Base-by-base conservation (phyloP, 768 basidiomycete species). In the Boletus subparvulus region DNA sequence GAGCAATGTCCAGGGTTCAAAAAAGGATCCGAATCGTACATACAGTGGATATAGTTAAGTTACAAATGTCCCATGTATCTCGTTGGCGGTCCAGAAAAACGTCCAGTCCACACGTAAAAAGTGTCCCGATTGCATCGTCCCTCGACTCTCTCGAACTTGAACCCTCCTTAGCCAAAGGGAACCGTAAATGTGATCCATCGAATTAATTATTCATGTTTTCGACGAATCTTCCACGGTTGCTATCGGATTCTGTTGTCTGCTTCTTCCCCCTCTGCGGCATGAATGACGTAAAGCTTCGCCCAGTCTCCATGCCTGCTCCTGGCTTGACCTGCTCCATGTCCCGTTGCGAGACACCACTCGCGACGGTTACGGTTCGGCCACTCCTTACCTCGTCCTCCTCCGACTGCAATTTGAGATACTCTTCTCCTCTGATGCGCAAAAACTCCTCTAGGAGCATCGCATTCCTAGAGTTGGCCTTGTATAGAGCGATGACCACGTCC, bases 401-500 rank as follows among this genome's bases (percentile, higher is more conserved):
- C 1, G 74, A 77, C 54, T 78, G 73, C 56, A 79, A 61, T 67
- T 79, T 84, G 47, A 92, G 67, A 65, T 79, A 84, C 65, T 90
- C 86, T 54, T 88, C 85, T 0, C 90, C 92, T 44, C 94, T 79
- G 32, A 91, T 77, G 36, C 87, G 80, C 52, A 97, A 73, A 71
- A 83, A 94, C 69, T 94, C 92, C 66, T 95, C 92, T 46, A 98
- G 77, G 47, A 97, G 74, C 6, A 82, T 82, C 12, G 92, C 94
- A 65, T 98, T 97, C 58, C 95, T 80, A 16, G 86, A 89, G 72
- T 98, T 98, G 19, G 93, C 85, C 69, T 94, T 95, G 79, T 77
- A 96, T 3, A 82, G 71, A 2, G 90, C 92, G 36, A 94, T 73
- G 2, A 85, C 65, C 28, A 97, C 62, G 71, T 94, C 92, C 4